These are phyloP conservation scores for Sclerospora graminicola DNA, from an alignment of 352 stramenopile genomes.

Conservation along the genomic window DNA sequence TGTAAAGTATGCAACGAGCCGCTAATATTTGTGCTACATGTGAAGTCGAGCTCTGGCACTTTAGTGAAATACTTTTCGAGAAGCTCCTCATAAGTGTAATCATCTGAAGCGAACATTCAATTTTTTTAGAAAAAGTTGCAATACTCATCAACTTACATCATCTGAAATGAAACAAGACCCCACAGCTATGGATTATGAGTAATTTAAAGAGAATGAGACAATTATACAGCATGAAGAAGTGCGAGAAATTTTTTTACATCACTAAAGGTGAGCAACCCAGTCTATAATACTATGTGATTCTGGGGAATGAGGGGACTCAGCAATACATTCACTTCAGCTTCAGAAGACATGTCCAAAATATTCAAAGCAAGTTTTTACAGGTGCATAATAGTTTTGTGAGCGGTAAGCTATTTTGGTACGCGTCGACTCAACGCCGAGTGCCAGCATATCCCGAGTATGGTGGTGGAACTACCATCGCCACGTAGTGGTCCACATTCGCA, in stretches of 20 bases:
- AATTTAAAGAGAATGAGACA: slow-evolving; percentile 39
- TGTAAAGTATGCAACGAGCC: slow-evolving; percentile 94
- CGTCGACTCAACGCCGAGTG: no score
- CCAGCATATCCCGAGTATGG: no score
- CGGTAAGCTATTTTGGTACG: no score
- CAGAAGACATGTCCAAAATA: no score
- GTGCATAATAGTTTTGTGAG: no score
- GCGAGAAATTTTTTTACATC: slow-evolving; percentile 69
- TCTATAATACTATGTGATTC: no score
- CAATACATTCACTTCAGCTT: no score
- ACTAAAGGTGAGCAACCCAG: slow-evolving; percentile 66
- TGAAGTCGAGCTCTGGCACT: slow-evolving; percentile 55
- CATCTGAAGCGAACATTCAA: slow-evolving; percentile 51
- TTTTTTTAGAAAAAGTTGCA: no score
- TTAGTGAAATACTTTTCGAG: slow-evolving; percentile 59
- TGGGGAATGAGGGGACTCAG: no score
- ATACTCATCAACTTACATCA: slow-evolving; percentile 53
- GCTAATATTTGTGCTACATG: slow-evolving; percentile 82
- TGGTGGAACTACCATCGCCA: no score
- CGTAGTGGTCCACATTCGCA: no score
- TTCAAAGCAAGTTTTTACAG: no score
- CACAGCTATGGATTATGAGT: slow-evolving; percentile 75
- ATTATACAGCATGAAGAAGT: slow-evolving; percentile 69
- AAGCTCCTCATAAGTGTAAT: slow-evolving; percentile 61
- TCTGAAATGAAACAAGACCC: slow-evolving; percentile 63